Conservation (phyloP, 1,284 basidiomycete genomes). For the Butyriboletus appendiculatus region DNA sequence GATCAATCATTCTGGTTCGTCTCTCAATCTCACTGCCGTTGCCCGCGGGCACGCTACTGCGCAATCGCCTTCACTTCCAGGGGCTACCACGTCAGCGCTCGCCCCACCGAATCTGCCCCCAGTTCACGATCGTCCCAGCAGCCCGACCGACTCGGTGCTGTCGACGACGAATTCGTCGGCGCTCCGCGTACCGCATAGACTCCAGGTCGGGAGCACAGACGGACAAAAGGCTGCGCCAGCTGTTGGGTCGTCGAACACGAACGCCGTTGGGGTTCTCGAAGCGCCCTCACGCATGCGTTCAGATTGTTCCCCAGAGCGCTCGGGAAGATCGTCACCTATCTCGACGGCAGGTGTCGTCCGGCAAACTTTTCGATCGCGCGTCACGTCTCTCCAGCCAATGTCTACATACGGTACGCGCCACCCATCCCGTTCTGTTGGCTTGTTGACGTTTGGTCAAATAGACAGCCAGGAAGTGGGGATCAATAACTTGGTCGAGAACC, state of each 20-base stretch:
- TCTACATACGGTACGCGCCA: constrained; percentile 67
- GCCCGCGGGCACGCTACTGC: constrained; percentile 42
- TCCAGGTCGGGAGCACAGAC: constrained; percentile 68
- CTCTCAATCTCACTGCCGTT: constrained; percentile 48
- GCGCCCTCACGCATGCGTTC: constrained; percentile 61
- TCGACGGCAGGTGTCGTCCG: constrained; percentile 56
- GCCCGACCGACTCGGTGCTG: constrained; percentile 72
- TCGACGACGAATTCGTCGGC: constrained; percentile 67
- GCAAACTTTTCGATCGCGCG: constrained; percentile 45
- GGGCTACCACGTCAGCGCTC: constrained; percentile 24
- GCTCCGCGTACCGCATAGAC: constrained; percentile 56
- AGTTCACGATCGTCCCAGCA: constrained; percentile 55
- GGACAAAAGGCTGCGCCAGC: constrained; percentile 83
- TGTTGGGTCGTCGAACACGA: constrained; percentile 76
- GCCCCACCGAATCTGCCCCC: constrained; percentile 38
- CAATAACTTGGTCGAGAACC: constrained; percentile 80
- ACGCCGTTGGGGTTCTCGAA: constrained; percentile 76
- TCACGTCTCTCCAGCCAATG: constrained; percentile 55
- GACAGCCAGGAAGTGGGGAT: constrained; percentile 89
- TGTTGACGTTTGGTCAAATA: constrained; percentile 29
- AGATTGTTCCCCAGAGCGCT: constrained; percentile 64
- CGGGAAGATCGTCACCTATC: constrained; percentile 70
- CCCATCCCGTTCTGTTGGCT: neutral
- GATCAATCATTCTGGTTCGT: constrained; percentile 68
- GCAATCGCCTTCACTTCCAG: constrained; percentile 36